Percentiles rank a stretch among this genome's conserved stretches.
Conservation (phyloP, 345 rosid genomes). For the Melastoma malabathricum region DNA sequence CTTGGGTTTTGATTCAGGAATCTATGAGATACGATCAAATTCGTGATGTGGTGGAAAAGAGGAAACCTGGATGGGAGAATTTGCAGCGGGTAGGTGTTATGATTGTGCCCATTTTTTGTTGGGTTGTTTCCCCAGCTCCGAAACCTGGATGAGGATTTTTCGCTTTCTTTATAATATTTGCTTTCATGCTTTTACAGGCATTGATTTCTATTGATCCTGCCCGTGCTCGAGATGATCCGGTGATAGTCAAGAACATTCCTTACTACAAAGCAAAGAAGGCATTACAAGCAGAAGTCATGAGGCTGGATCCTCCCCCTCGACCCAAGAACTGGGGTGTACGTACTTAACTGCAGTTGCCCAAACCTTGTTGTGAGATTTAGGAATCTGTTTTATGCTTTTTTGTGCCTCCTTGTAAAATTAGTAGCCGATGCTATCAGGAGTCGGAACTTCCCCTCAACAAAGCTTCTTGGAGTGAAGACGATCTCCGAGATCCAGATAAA, state of each 20-base stretch:
- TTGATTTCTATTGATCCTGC: slow-evolving; percentile 67
- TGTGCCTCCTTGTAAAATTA: slow-evolving; percentile 2
- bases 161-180: not conserved
- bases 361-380: not conserved
- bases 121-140: no score
- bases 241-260: slow-evolving; percentile 64
- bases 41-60: slow-evolving; percentile 64
- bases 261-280: slow-evolving; percentile 79
- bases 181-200: slow-evolving; percentile 31
- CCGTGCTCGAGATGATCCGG: slow-evolving; percentile 76
- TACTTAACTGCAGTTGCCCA: slow-evolving; percentile 6
- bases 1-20: slow-evolving; percentile 38
- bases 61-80: slow-evolving; percentile 88
- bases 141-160: not conserved
- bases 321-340: slow-evolving; percentile 91
- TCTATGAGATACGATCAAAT: slow-evolving; percentile 84
- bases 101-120: no score
- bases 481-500: slow-evolving; percentile 63
- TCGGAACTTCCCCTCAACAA: slow-evolving; percentile 69
- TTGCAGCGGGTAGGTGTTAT: slow-evolving; percentile 56
- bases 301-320: slow-evolving; percentile 62
- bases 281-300: slow-evolving; percentile 65
- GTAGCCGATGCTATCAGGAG: slow-evolving; percentile 30
- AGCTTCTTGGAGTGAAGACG: slow-evolving; percentile 83
- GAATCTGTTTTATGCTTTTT: not conserved